Evolutionary conservation across 2,329 filamentous ascomycete species (phyloP).

Genomic region (Pseudopithomyces chartarum): DNA sequence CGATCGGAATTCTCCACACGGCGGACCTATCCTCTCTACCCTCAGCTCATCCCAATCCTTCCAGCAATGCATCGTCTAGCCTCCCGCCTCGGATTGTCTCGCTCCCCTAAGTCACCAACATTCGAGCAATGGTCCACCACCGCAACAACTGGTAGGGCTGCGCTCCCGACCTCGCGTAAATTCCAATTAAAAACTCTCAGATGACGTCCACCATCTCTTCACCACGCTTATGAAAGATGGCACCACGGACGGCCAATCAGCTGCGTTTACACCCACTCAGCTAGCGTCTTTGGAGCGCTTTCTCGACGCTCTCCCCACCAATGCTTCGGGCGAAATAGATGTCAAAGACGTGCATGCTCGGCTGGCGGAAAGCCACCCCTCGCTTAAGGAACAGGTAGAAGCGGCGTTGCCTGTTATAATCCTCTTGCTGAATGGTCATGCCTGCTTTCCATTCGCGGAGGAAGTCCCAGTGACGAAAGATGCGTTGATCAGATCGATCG

Average conservation of each 20-base stretch:
- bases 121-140: background rate
- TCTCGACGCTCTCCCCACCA: background rate
- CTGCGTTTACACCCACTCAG: background rate
- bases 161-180: no score
- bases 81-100: background rate
- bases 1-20: no score
- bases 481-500: background rate
- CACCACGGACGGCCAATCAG: background rate
- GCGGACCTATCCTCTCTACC: background rate
- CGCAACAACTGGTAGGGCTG: background rate
- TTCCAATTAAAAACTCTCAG: background rate
- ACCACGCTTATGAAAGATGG: background rate
- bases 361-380: background rate
- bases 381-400: background rate
- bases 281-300: background rate
- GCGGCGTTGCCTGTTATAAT: background rate
- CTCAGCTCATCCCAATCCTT: background rate
- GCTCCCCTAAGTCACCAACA: background rate
- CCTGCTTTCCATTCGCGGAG: slow-evolving; percentile 1
- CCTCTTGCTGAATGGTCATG: background rate
- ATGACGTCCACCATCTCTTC: background rate
- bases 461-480: slow-evolving; percentile 1
- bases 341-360: background rate
- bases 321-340: background rate
- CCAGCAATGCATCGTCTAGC: background rate